These are phyloP conservation scores for Trichosporon sp. DNA, from an alignment of 1,284 basidiomycete genomes.

Conservation along the genomic window DNA sequence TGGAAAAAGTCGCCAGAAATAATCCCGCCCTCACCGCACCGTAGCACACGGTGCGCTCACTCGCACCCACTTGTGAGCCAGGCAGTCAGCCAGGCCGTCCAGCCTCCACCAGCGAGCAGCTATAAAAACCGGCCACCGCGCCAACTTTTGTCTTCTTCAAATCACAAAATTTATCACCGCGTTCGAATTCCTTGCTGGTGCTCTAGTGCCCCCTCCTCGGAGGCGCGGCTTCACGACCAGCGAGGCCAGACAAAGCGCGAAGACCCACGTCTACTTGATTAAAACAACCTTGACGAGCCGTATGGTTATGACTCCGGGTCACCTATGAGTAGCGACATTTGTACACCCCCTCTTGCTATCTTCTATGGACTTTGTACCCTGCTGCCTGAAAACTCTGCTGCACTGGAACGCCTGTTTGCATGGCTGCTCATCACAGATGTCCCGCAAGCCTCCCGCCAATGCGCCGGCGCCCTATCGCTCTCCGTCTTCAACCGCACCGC, in stretches of 20 bases:
- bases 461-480: no score
- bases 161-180: conserved; percentile 25
- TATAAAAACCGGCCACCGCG: neutral
- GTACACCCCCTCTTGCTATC: neutral
- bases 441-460: no score
- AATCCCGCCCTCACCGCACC: neutral
- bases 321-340: conserved; percentile 43
- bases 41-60: neutral
- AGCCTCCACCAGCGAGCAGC: neutral
- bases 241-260: conserved; percentile 43
- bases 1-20: conserved; percentile 7
- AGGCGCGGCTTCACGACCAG: conserved; percentile 19
- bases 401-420: neutral
- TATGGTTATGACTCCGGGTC: conserved; percentile 39
- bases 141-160: conserved; percentile 16
- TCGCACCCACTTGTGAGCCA: neutral
- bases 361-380: neutral
- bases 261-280: conserved; percentile 32
- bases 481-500: no score
- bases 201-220: conserved; percentile 22
- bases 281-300: conserved; percentile 43
- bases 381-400: neutral
- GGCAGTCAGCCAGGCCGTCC: neutral
- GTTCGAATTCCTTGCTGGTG: conserved; percentile 30
- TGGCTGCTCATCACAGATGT: no score